Conservation (phyloP, 2,329 filamentous ascomycete species). For the Pseudogymnoascus destructans region DNA sequence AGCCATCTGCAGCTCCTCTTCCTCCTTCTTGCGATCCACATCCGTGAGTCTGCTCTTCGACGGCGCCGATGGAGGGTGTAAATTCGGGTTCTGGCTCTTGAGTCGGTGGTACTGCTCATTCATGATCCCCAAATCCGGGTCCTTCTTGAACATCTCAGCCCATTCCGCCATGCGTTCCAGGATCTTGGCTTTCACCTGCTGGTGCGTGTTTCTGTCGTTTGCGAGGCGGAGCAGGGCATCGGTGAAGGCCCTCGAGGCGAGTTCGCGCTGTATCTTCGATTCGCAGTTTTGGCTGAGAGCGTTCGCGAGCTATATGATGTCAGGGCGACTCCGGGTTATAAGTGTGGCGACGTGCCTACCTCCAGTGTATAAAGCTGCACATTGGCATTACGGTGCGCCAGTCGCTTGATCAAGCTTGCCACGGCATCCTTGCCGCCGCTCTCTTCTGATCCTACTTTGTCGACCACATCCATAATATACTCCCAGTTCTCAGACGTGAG, state of each 20-base stretch:
- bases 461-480: constrained; percentile 35
- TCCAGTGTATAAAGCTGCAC: constrained; percentile 67
- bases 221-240: constrained; percentile 84
- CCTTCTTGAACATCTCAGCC: constrained; percentile 84
- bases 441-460: constrained; percentile 29
- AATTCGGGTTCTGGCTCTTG: constrained; percentile 71
- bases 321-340: background rate
- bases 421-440: constrained; percentile 52
- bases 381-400: constrained; percentile 64
- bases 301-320: constrained; percentile 46
- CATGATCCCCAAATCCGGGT: constrained; percentile 94
- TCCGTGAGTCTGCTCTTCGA: constrained; percentile 87
- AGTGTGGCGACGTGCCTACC: constrained; percentile 26
- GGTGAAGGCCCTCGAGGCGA: constrained; percentile 65
- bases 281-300: constrained; percentile 62
- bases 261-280: constrained; percentile 52
- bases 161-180: constrained; percentile 93
- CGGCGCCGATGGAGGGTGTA: constrained; percentile 85
- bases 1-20: constrained; percentile 94
- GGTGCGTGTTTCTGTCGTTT: constrained; percentile 88
- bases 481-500: constrained; percentile 63
- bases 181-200: constrained; percentile 94
- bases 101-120: constrained; percentile 83
- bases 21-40: constrained; percentile 82
- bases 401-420: constrained; percentile 57